Percentiles rank a stretch among this genome's conserved stretches.
Evolutionary conservation across 345 rosid species (phyloP).

Genomic region (Theobroma cacao): DNA sequence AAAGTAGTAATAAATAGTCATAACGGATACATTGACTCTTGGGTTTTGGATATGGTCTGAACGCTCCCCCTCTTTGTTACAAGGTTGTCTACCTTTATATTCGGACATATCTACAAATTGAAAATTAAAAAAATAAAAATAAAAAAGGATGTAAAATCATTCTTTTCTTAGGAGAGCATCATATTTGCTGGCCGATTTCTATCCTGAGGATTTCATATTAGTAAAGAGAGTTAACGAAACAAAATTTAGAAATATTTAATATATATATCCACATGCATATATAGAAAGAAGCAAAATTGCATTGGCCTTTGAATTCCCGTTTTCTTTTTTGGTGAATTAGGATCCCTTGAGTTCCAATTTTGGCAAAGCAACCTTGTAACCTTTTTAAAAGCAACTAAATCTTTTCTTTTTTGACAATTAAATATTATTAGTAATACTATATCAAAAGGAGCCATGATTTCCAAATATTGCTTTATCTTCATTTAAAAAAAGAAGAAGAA

Average conservation of each 20-base stretch:
- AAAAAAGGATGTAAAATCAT: too few relatives aligned
- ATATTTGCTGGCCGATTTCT: too few relatives aligned
- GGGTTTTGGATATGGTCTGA: background rate
- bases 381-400: too few relatives aligned
- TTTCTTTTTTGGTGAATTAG: background rate
- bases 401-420: too few relatives aligned
- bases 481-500: too few relatives aligned
- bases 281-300: background rate
- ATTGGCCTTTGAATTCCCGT: background rate
- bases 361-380: background rate
- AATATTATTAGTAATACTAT: too few relatives aligned
- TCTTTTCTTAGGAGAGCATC: background rate
- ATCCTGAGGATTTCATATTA: too few relatives aligned
- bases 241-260: too few relatives aligned
- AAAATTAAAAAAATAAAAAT: background rate
- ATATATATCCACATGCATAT: too few relatives aligned
- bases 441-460: too few relatives aligned
- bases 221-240: too few relatives aligned
- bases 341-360: background rate
- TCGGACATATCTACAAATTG: background rate
- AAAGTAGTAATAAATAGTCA: background rate
- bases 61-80: background rate
- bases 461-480: too few relatives aligned
- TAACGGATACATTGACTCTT: conserved; percentile 32
- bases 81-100: background rate